Evolutionary conservation across 169 alveolate genomes (phyloP).

Genomic region (Eimeria maxima): DNA sequence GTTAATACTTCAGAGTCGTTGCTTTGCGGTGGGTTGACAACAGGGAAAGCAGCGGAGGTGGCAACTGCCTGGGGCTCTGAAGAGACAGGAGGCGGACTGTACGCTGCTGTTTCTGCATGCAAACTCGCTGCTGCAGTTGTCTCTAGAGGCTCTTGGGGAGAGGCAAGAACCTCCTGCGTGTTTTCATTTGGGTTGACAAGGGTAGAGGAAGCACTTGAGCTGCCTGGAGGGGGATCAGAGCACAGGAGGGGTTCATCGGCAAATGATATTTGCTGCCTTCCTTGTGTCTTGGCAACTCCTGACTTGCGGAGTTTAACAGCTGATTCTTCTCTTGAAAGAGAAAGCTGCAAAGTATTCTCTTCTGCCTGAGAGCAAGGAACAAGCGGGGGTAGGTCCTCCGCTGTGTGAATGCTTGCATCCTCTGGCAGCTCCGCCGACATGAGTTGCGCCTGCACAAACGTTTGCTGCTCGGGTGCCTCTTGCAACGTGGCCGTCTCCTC

Average conservation of each 20-base stretch:
- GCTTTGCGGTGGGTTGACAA: neutral
- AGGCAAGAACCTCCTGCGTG: neutral
- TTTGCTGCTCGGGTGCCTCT: slow-evolving; percentile 26
- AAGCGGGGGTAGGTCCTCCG: neutral
- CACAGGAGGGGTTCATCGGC: neutral
- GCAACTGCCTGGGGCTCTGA: neutral
- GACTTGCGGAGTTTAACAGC: neutral
- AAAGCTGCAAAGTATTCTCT: neutral
- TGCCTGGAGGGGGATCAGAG: slow-evolving; percentile 13
- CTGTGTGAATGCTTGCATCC: neutral
- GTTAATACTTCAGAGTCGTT: neutral
- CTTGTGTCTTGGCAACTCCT: neutral
- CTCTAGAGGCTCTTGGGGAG: neutral
- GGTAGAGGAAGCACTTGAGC: neutral
- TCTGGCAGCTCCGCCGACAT: slow-evolving; percentile 16
- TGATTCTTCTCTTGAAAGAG: neutral
- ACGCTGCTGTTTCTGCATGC: neutral
- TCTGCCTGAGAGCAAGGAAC: neutral
- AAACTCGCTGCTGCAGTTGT: neutral
- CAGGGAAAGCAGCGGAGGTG: neutral
- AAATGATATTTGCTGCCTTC: slow-evolving; percentile 3
- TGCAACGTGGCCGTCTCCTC: slow-evolving; percentile 12
- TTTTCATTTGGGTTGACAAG: neutral
- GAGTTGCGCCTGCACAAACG: neutral
- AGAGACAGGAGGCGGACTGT: neutral